Evolutionary conservation across 768 basidiomycete species (phyloP), one percentile per base, ranked within the genome.

Genomic region (Lactarius evosmus): DNA sequence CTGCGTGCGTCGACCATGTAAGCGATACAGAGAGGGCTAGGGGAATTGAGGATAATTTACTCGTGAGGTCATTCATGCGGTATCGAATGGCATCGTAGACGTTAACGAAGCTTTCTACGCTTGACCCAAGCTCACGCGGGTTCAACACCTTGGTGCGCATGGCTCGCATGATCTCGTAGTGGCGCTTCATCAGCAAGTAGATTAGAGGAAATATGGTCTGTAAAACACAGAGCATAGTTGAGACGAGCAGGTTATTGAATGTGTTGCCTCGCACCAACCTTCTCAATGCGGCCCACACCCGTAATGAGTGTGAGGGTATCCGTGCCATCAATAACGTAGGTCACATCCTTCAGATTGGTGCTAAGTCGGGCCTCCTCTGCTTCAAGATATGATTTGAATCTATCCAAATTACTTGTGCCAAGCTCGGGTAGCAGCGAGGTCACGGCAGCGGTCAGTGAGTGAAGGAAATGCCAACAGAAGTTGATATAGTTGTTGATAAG

Each of bases 231-330:
- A 52, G 22, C 22, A 14, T 44, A 9, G 41, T 44, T 36, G 3
- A 63, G 38, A 32, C 22, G 30, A 27, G 56, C 0, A 19, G 14
- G 14, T 16, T 32, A 5, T 2, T 8, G n/a, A 5, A 7, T 7
- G 5, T 1, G 7, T 14, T 30, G 3, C 2, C 19, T 46, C 16
- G n/a, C 54, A 17, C 62, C 29, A 50, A 74, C 75, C 69, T 69
- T 71, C 57, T 75, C 75, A 4, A 73, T 64, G 19, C 72, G 66
- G 7, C 70, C 71, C 8, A 67, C 58, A 33, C 73, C 75, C 6
- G 69, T 61, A 1, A 75, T 65, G 4, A 75, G 67, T 9, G 62
- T 53, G 7, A 75, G 61, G 0, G 73, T 75, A 53, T 75, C 74
- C 0, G 60, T 29, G 7, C 69, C 72, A 38, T 75, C 74, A 30